Evolutionary conservation across 2,329 filamentous ascomycete species (phyloP), one percentile per base, ranked within the genome.

Genomic region (Thermothelomyces thermophilus): DNA sequence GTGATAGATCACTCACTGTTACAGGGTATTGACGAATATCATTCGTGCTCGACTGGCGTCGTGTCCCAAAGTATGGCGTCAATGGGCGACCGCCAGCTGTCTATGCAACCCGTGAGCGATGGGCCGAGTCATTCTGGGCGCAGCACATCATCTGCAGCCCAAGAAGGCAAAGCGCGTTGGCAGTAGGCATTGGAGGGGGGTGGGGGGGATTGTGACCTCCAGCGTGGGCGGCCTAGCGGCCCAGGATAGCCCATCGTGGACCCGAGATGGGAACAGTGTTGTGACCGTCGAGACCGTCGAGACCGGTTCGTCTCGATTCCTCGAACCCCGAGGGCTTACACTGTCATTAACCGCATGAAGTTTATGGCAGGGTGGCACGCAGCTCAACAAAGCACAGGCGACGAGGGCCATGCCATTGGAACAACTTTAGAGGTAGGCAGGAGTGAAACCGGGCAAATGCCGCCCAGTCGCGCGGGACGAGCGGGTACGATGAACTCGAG

Each of bases 1-100:
- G 28, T 54, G 54, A 52, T 46, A 42, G 39, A 54, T 56, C 48
- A 52, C 42, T 35, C 45, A 39, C 41, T 26, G 34, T 19, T n/a
- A 16, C 31, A 20, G n/a, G 26, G 19, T 20, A 34, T 17, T 14
- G 42, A n/a, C n/a, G n/a, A 22, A 22, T 11, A 28, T 45, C 30
- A 50, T 47, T 47, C 39, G 51, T 33, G 2, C 19, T 33, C 26
- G 20, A 11, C 19, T 37, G 39, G 46, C 11, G 5, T 36, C 26
- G 20, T 17, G 33, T n/a, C n/a, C n/a, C n/a, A 14, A 36, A 39
- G 31, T 24, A 50, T 34, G 44, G 48, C 30, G 22, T 39, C 20
- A 16, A 51, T 41, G 37, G n/a, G 31, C 40, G 33, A 53, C 14
- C 24, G 28, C 37, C 37, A 44, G 24, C 42, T 49, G 42, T 31